Base-by-base conservation (phyloP, 805 yeast species). In the Lachancea kluyveri region DNA sequence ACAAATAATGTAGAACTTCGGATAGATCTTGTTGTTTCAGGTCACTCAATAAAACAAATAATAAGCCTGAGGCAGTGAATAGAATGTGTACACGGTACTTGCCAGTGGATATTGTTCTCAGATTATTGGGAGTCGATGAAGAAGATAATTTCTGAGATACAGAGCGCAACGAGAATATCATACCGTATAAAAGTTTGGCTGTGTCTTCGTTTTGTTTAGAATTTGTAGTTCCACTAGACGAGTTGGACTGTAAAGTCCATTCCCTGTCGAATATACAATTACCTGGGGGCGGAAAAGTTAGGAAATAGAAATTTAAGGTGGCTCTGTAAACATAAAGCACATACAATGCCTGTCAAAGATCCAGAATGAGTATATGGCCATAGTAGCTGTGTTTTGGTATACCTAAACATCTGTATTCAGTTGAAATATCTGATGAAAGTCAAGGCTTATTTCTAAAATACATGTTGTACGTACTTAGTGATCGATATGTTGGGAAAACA, bases 281-380 rank as follows among this genome's bases (percentile, higher is more conserved):
- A 46, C 71, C 73, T 68, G 29, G 8, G 4, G 3, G 8, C 10
- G 11, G 17, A 8, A 14, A 12, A 26, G 12, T 15, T 22, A n/a
- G n/a, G n/a, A n/a, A n/a, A n/a, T n/a, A n/a, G n/a, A n/a, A n/a
- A n/a, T n/a, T n/a, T n/a, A n/a, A n/a, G n/a, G n/a, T n/a, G n/a
- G n/a, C n/a, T n/a, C n/a, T n/a, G n/a, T n/a, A n/a, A n/a, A n/a
- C n/a, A n/a, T n/a, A n/a, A n/a, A 8, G 14, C 16, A 54, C 72
- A 30, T 63, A 59, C 96, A 84, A 60, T 90, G 96, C 53, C 92
- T 72, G 55, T 90, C 96, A 53, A 81, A 90, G 34, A 90, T 74
- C 83, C 87, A 84, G 52, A 88, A 81, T 8, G 95, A 83, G 61
- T 79, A 79, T 27, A 87, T 76, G 23, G 82, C 72, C 83, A 76